Base-by-base conservation (phyloP, 2,329 filamentous ascomycete genomes). In the Periglandula ipomoeae region DNA sequence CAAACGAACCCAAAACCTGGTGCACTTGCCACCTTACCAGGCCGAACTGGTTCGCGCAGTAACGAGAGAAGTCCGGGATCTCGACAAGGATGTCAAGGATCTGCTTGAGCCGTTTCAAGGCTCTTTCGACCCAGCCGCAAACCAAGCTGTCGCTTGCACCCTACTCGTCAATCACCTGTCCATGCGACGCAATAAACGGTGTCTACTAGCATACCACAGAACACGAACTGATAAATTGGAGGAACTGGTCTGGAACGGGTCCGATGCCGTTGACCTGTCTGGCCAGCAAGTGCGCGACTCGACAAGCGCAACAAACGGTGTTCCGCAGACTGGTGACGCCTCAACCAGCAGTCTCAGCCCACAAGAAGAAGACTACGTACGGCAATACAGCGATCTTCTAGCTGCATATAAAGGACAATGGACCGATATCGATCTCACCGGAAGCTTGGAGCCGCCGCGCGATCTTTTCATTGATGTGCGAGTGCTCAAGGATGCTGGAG, bases 351-450 rank as follows among this genome's bases (percentile, higher is more conserved):
- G 87, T 59, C 71, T 97, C 51, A 95, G 89, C 59, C 90, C 93
- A 0, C 91, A 97, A 64, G 93, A 98, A 65, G 90, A 96, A 65
- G 93, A 97, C 59, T 98, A 96, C 61, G 87, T 95, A 50, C 78
- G 91, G 52, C 85, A 90, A 61, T 98, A 96, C 62, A 84, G 85
- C 55, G 90, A 98, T 60, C 73, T 98, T 56, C 71, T 98, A 48
- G 89, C 91, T n/a, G 88, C 89, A 2, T 96, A 94, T 68, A 98
- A 98, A 65, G 93, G 93, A 1, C 89, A 95, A 61, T 98, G 91
- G 91, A 97, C 91, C 19, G 93, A 98, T 64, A 86, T 98, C 56
- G 93, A 98, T 67, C 72, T 98, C 48, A 96, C 93, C 3, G 93
- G 93, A 27, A 93, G 87, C 61, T 72, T 98, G 62, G 89, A 95